These are phyloP conservation scores for Xylaria polymorpha DNA, from an alignment of 2,329 filamentous ascomycete species.

Conservation along the genomic window DNA sequence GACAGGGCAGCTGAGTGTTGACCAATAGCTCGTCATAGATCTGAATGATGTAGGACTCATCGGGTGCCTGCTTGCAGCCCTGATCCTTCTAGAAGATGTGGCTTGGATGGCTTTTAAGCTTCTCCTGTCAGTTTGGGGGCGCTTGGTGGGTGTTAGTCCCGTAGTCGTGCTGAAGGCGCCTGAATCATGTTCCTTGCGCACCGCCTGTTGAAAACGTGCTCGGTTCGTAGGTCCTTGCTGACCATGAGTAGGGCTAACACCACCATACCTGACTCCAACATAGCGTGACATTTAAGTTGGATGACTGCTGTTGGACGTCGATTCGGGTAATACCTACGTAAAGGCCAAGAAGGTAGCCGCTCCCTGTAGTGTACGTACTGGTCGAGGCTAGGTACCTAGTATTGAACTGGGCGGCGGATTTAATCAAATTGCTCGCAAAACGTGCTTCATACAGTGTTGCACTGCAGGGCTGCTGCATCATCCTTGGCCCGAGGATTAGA, in stretches of 20 bases:
- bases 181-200: neutral
- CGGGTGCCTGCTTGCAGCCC: conserved; percentile 12
- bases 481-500: conserved; percentile 9
- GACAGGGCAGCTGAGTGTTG: conserved; percentile 8
- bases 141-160: neutral
- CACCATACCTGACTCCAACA: conserved; percentile 19
- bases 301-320: conserved; percentile 12
- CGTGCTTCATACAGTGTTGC: conserved; percentile 26
- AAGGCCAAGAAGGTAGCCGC: conserved; percentile 2
- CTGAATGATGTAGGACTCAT: conserved; percentile 8
- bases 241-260: neutral
- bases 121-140: neutral
- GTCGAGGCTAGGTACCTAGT: conserved; percentile 19
- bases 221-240: conserved; percentile 10
- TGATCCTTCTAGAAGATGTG: conserved; percentile 22
- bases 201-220: conserved; percentile 19
- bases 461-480: conserved; percentile 19
- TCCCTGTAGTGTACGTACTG: conserved; percentile 5
- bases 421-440: conserved; percentile 5
- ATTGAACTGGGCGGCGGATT: conserved; percentile 2
- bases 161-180: neutral
- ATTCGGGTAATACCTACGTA: conserved; percentile 23
- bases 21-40: conserved; percentile 20
- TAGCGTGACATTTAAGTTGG: conserved; percentile 28
- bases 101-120: conserved; percentile 15